A percentile compares a stretch with the other conserved stretches of the same genome.
Conservation (phyloP, 108 stramenopile genomes). For the Cyclostephanos invisitatus region DNA sequence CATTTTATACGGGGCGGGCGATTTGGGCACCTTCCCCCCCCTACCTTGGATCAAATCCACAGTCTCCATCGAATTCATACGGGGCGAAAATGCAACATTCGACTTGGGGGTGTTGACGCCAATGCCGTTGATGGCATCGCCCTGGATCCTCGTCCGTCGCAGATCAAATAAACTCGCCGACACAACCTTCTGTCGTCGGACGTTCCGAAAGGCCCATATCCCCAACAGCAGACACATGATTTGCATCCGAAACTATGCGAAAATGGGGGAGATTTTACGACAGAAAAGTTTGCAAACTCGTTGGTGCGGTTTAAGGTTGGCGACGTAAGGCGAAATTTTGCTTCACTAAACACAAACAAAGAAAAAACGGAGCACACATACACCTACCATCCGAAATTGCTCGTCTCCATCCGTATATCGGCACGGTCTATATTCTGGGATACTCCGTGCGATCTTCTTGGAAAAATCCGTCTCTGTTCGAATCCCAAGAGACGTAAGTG, state of each 20-base stretch:
- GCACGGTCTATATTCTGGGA: constrained; percentile 38
- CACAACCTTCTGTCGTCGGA: constrained; percentile 27
- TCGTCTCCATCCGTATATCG: constrained; percentile 42
- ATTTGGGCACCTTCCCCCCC: constrained; percentile 42
- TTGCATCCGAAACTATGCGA: constrained; percentile 37
- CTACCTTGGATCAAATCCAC: constrained; percentile 20
- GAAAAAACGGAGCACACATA: background rate
- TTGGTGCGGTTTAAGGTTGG: background rate
- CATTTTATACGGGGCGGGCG: constrained; percentile 24
- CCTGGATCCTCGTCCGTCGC: constrained; percentile 40
- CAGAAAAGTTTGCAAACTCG: background rate
- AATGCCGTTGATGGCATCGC: background rate
- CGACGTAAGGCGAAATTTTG: background rate
- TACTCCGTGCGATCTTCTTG: constrained; percentile 24
- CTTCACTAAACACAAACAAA: background rate
- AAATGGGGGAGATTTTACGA: background rate
- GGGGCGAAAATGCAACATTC: constrained; percentile 27
- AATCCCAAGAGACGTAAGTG: background rate
- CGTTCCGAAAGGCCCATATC: constrained; percentile 34
- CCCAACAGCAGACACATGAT: constrained; percentile 37
- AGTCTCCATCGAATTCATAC: constrained; percentile 32
- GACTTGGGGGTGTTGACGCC: constrained; percentile 7
- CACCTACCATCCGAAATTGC: constrained; percentile 35
- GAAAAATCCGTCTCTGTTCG: constrained; percentile 20
- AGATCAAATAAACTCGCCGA: constrained; percentile 49